Evolutionary conservation across 2,329 filamentous ascomycete genomes (phyloP), one percentile per base, ranked within the genome.

Genomic region (Myrmaecium sp.): DNA sequence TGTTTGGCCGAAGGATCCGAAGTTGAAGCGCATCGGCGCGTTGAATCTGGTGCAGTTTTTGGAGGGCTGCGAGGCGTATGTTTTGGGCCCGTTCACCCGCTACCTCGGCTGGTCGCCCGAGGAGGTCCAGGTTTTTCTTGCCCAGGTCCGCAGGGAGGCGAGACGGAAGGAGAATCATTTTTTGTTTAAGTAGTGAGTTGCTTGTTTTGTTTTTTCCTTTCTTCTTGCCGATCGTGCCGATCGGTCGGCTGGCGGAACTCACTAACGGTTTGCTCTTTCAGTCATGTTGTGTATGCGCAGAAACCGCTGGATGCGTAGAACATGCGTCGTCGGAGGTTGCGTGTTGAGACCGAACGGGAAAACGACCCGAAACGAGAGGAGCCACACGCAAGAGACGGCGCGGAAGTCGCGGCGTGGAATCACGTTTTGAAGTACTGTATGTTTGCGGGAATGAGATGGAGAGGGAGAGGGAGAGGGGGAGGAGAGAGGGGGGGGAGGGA

Each of bases 1-100:
- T 17, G 30, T 29, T 3, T 40, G 38, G 37, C 36, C 37, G 10
- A 38, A 38, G 14, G 37, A 42, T 27, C 14, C 15, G 9, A 35
- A 31, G 15, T 31, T 17, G 28, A 39, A 39, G 21, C 35, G 36
- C 27, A 21, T 37, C 17, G 36, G 35, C 11, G 21, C 22, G 6
- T 17, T 29, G 6, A 21, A 29, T 17, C 10, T 29, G 10, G 22
- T 29, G 4, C 27, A 29, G 13, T 24, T 25, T 11, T 25, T n/a
- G 14, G 28, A 30, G 5, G 26, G 30, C 5, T 22, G 28, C 8
- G 32, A 34, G 17, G 25, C 17, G 15, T 23, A 16, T 15, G 34
- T 21, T 10, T 30, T 39, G 33, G 26, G 28, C 5, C 23, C 33
- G 11, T 33, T 38, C 16, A 38, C 36, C n/a, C 24, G 30, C 4